phyloP scores from a whole-genome alignment of 2,329 filamentous ascomycete species.

The Graphiopsis chlorocephala region DNA sequence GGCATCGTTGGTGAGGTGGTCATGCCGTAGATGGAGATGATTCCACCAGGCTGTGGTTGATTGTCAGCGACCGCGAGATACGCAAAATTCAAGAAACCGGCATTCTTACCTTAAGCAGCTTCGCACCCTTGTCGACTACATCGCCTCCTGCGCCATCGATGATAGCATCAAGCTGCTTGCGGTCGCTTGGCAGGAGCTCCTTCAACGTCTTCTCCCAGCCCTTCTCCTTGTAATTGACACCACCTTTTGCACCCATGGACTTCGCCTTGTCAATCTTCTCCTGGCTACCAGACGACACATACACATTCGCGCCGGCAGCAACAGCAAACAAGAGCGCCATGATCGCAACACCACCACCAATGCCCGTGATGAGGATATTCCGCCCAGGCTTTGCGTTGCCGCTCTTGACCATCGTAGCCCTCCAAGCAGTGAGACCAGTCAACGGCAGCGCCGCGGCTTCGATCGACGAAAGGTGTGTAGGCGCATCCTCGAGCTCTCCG shows the following conservation, averaged over 20 bases:
- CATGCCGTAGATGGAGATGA: constrained; percentile 91
- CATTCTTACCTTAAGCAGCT: constrained; percentile 61
- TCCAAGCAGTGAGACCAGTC: constrained; percentile 83
- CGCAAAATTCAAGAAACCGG: not conserved
- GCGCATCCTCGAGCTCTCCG: constrained; percentile 71
- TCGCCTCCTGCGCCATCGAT: constrained; percentile 90
- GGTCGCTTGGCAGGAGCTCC: constrained; percentile 59
- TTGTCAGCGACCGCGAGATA: constrained; percentile 15
- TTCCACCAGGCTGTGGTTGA: constrained; percentile 60
- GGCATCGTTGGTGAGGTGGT: constrained; percentile 81
- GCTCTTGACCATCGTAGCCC: constrained; percentile 78
- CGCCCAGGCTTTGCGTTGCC: constrained; percentile 60
- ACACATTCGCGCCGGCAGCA: constrained; percentile 73
- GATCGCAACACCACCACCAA: constrained; percentile 87
- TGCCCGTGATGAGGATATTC: constrained; percentile 84
- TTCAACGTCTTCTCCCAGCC: constrained; percentile 77
- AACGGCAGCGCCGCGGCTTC: constrained; percentile 84
- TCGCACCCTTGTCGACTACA: constrained; percentile 66
- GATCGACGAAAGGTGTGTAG: constrained; percentile 65
- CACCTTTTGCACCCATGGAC: constrained; percentile 71
- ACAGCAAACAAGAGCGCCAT: constrained; percentile 77
- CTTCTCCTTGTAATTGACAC: constrained; percentile 75
- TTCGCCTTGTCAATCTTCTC: constrained; percentile 73
- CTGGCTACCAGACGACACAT: constrained; percentile 70
- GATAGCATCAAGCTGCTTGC: constrained; percentile 74